Evolutionary conservation across 2,329 filamentous ascomycete species (phyloP), one percentile per base, ranked within the genome.

Genomic region (Paraphaeosphaeria sporulosa): DNA sequence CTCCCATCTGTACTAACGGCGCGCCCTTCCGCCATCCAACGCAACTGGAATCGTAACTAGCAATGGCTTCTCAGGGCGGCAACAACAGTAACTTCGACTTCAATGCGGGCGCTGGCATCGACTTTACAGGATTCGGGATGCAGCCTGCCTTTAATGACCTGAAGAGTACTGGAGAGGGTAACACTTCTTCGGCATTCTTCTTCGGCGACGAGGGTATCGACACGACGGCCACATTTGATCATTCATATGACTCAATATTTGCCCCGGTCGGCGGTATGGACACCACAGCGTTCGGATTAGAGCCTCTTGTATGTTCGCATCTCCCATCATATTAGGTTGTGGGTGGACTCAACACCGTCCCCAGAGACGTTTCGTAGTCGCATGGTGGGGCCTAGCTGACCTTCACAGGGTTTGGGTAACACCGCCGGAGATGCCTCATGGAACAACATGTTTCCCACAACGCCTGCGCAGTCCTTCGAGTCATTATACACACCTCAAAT

Each of bases 201-300:
- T 72, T 70, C 47, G 66, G 63, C 65, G 74, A 76, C 62, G 75
- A 77, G 68, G 74, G 66, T 25, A 73, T 76, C 63, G 73, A 76
- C 53, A 75, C 73, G 25, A 64, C 69, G 27, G 40, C 49, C 46
- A 60, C 66, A 55, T 70, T 69, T 53, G 59, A 47, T 58, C 54
- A 64, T 48, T 61, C 64, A 8, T 61, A 67, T 66, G 58, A 62
- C 54, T 43, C 54, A 21, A 57, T 61, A n/a, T 61, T 61, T 52
- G 53, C 42, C 12, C 25, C 58, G 13, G 42, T 42, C 21, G 44
- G n/a, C 6, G 44, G 23, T 23, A 21, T 50, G 42, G 50, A 55
- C 47, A 47, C 53, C 56, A 53, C 56, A 34, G 51, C 62, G 57
- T 74, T 65, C 61, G 59, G 63, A 23, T 66, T 76, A 62, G 62